phyloP scores from a whole-genome alignment of 2,329 filamentous ascomycete genomes.

The Penicillium frequentans region DNA sequence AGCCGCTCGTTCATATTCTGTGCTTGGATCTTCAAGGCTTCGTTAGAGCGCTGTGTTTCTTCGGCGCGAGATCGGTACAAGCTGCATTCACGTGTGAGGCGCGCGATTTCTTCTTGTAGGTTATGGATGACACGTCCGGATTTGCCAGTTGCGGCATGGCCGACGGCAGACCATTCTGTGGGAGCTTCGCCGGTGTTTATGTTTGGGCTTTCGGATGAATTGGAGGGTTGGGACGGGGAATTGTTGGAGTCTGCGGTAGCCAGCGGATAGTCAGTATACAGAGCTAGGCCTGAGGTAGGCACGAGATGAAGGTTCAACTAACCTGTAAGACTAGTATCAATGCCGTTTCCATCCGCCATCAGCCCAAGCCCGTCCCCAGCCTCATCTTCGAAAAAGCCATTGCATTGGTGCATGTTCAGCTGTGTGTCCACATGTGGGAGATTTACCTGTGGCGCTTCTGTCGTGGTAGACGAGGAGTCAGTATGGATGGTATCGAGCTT shows the following conservation, averaged over 20 bases:
- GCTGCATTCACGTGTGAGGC: constrained; percentile 48
- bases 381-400: constrained; percentile 37
- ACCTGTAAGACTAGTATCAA: background rate
- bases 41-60: constrained; percentile 49
- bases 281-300: too few species aligned
- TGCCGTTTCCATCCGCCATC: background rate
- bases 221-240: constrained; percentile 13
- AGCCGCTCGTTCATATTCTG: constrained; percentile 48
- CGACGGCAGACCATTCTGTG: constrained; percentile 52
- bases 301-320: background rate
- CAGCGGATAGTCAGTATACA: background rate
- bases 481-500: constrained; percentile 17
- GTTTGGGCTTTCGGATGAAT: constrained; percentile 22
- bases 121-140: constrained; percentile 53
- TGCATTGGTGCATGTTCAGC: constrained; percentile 46
- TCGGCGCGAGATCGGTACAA: constrained; percentile 47
- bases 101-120: constrained; percentile 52
- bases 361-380: constrained; percentile 5
- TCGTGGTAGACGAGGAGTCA: constrained; percentile 18
- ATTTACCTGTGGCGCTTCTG: constrained; percentile 34
- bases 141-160: constrained; percentile 51
- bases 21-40: constrained; percentile 45
- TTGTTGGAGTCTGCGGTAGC: constrained; percentile 17
- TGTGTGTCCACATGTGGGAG: constrained; percentile 43
- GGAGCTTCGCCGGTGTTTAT: constrained; percentile 30